Percentiles rank a stretch among this genome's conserved stretches.
phyloP scores from a whole-genome alignment of 805 yeast genomes.

The Saccharomycopsis oosterbeekiorum region DNA sequence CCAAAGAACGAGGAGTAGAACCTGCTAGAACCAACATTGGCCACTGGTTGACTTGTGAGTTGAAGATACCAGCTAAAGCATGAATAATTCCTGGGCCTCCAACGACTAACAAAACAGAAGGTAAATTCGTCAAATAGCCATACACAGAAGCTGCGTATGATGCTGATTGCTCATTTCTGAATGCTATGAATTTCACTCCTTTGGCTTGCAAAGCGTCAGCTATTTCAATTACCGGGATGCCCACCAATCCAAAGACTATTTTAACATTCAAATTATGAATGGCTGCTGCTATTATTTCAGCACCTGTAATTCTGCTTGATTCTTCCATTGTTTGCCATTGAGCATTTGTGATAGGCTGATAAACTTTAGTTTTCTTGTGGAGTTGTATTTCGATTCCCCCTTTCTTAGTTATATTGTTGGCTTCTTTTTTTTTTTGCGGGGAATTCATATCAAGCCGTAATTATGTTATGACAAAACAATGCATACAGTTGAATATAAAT shows the following conservation, averaged over 20 bases:
- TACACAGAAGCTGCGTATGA: slow-evolving; percentile 67
- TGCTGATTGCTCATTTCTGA: slow-evolving; percentile 67
- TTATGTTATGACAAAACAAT: no score
- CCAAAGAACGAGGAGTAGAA: slow-evolving; percentile 38
- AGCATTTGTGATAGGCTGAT: neutral
- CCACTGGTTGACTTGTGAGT: slow-evolving; percentile 52
- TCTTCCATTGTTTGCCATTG: neutral
- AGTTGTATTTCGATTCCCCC: no score
- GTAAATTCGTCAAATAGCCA: slow-evolving; percentile 54
- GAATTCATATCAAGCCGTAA: neutral
- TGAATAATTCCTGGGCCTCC: slow-evolving; percentile 73
- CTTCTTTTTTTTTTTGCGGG: neutral
- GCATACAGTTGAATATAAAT: no score
- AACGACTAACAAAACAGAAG: slow-evolving; percentile 60
- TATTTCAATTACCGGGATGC: slow-evolving; percentile 63
- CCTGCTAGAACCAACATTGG: slow-evolving; percentile 63
- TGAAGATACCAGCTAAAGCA: slow-evolving; percentile 56
- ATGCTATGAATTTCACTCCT: slow-evolving; percentile 49
- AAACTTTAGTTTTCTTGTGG: no score
- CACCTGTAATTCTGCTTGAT: slow-evolving; percentile 26
- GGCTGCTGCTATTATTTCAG: slow-evolving; percentile 38
- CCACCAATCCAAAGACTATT: slow-evolving; percentile 61
- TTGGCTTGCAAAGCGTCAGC: slow-evolving; percentile 48
- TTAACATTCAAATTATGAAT: slow-evolving; percentile 42
- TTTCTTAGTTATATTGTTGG: no score